Base-by-base conservation (phyloP, 306 rosid species). In the Elaeagnus macrophylla region DNA sequence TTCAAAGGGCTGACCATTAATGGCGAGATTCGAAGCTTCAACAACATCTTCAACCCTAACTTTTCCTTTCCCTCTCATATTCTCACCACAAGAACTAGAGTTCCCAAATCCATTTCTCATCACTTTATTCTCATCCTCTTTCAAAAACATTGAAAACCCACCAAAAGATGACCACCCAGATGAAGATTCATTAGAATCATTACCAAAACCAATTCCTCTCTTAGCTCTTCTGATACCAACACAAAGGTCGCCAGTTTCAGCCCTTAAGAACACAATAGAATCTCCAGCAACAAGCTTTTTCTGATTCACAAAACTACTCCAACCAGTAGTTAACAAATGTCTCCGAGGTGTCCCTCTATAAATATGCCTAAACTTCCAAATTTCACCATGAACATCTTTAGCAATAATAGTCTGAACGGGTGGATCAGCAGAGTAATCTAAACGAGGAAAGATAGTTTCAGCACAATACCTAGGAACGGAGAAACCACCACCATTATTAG, bases 401-500 rank as follows among this genome's bases (percentile, higher is more conserved):
- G 99, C 99, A 0, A 79, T 60, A 50, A 91, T 95, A 1, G 95
- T 87, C 68, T 91, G 99, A 48, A 91, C 99, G 10, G 99, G 99
- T 3, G 99, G 99, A 57, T 87, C 96, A 0, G 99, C 94, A 17
- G 95, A 61, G 81, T 87, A 87, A 74, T 91, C 96, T 44, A 91
- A 62, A 57, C 83, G 73, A 0, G 99, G 99, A 15, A 91, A 91
- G 49, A 91, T 84, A 0, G 99, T 91, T 61, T 91, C 99, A 0
- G 99, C 99, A 20, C 99, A 91, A 74, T 91, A 91, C 59, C 99
- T 69, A 0, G 99, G 99, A 49, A 91, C 99, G 0, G 99, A 91
- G 62, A 91, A 91, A 0, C 99, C 99, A 9, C 99, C 99, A 36
- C 99, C 99, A 57, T 91, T 91, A 77, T 91, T 91, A 14, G 99